Base-by-base conservation (phyloP, 2,329 filamentous ascomycete genomes). In the Neopestalotiopsis sp. region DNA sequence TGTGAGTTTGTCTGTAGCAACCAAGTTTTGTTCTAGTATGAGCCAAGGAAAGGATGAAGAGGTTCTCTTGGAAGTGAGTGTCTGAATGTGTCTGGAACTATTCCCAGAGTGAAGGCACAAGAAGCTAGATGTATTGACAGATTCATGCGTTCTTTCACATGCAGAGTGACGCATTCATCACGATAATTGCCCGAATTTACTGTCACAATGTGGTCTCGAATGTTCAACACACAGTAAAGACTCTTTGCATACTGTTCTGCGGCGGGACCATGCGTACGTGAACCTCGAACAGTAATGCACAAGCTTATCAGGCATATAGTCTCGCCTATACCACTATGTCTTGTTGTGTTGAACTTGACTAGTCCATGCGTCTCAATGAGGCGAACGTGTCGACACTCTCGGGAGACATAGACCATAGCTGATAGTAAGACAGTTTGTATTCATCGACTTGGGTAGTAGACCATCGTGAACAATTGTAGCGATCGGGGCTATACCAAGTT, bases 241-340 rank as follows among this genome's bases (percentile, higher is more conserved):
- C 13, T 13, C 13, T 17, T 5, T 38, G 45, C 32, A 62, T 38
- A 40, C 30, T 62, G n/a, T 24, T 62, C 4, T 20, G 5, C n/a
- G 13, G 59, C 17, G 59, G 28, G 28, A 42, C 32, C 5, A 20
- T 40, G 20, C 28, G n/a, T 38, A 1, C 59, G 3, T 7, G 59
- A 34, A 34, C 12, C n/a, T 34, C 59, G 34, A 62, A 62, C 14
- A 62, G 59, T 62, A 62, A 53, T 53, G 45, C 45, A 53, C 7
- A 17, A 24, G 45, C 45, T 53, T 53, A 53, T 53, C 45, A 53
- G 45, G 20, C 20, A 53, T 20, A n/a, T 1, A 53, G 7, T 6
- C n/a, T 24, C 45, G 45, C 45, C 9, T 53, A 17, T 9, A 20
- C 6, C 45, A 24, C 5, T 20, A 53, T 53, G 14, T 24, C 6